These are phyloP conservation scores for Candida glaebosa DNA, from an alignment of 805 yeast genomes.

Conservation along the genomic window DNA sequence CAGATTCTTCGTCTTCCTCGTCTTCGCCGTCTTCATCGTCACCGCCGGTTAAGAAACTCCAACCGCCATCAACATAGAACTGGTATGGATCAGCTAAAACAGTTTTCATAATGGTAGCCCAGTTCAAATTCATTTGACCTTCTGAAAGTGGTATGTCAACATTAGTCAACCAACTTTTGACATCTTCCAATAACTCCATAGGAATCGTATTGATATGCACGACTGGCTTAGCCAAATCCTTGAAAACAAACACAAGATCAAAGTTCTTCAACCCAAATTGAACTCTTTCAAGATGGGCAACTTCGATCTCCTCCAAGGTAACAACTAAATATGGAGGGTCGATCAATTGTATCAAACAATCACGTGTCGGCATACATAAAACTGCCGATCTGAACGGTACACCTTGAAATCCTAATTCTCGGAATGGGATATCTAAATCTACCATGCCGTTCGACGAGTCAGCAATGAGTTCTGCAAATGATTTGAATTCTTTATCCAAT, in stretches of 20 bases:
- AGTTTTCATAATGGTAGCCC: conserved; percentile 95
- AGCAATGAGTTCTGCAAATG: conserved; percentile 85
- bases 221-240: conserved; percentile 83
- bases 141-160: conserved; percentile 94
- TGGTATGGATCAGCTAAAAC: conserved; percentile 89
- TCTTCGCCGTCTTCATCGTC: conserved; percentile 70
- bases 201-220: conserved; percentile 94
- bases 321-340: conserved; percentile 95
- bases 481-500: conserved; percentile 86
- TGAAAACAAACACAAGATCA: conserved; percentile 93
- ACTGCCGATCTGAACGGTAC: conserved; percentile 95
- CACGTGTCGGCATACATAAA: conserved; percentile 94
- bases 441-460: conserved; percentile 80
- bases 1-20: conserved; percentile 66
- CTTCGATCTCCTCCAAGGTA: conserved; percentile 86
- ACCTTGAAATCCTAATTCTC: conserved; percentile 96
- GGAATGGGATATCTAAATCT: conserved; percentile 90
- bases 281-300: conserved; percentile 94
- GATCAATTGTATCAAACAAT: conserved; percentile 87
- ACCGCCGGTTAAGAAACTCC: conserved; percentile 89
- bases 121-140: conserved; percentile 92
- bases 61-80: conserved; percentile 91
- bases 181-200: conserved; percentile 84
- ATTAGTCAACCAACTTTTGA: conserved; percentile 96
- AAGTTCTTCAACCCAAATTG: conserved; percentile 96